A percentile compares a stretch with the other conserved stretches of the same genome.
Evolutionary conservation across 2,329 filamentous ascomycete genomes (phyloP).

Genomic region (Curvularia verruculosa): DNA sequence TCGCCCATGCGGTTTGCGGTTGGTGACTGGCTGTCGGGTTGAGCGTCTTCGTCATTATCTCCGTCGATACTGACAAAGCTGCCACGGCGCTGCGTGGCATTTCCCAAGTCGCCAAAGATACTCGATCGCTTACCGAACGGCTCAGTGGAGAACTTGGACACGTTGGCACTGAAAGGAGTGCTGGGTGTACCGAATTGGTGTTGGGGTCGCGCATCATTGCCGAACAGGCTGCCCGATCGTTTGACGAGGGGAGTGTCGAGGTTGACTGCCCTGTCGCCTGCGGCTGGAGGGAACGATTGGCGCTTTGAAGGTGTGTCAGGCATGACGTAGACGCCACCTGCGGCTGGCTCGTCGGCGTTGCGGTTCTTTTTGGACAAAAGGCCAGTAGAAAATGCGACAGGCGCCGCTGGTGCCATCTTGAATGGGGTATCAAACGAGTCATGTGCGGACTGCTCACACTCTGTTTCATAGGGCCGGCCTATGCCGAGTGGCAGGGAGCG

Average conservation of each 20-base stretch:
- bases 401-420: slow-evolving; percentile 73
- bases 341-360: slow-evolving; percentile 67
- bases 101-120: slow-evolving; percentile 66
- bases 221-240: slow-evolving; percentile 60
- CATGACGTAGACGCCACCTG: slow-evolving; percentile 66
- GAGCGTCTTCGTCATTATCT: slow-evolving; percentile 73
- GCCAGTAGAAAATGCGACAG: slow-evolving; percentile 82
- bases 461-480: slow-evolving; percentile 56
- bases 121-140: slow-evolving; percentile 69
- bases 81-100: slow-evolving; percentile 60
- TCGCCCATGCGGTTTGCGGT: slow-evolving; percentile 59
- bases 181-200: slow-evolving; percentile 80
- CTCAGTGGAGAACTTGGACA: slow-evolving; percentile 66
- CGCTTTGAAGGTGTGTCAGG: slow-evolving; percentile 98
- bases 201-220: slow-evolving; percentile 67
- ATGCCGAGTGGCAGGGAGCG: slow-evolving; percentile 76
- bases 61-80: slow-evolving; percentile 84
- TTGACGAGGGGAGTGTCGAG: slow-evolving; percentile 53
- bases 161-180: slow-evolving; percentile 75
- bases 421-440: slow-evolving; percentile 76
- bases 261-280: slow-evolving; percentile 36
- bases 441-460: slow-evolving; percentile 54
- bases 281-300: slow-evolving; percentile 72
- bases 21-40: slow-evolving; percentile 59
- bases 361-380: slow-evolving; percentile 94